These are phyloP conservation scores for Chrysoporthe deuterocubensis DNA, from an alignment of 2,329 filamentous ascomycete genomes.

Conservation along the genomic window DNA sequence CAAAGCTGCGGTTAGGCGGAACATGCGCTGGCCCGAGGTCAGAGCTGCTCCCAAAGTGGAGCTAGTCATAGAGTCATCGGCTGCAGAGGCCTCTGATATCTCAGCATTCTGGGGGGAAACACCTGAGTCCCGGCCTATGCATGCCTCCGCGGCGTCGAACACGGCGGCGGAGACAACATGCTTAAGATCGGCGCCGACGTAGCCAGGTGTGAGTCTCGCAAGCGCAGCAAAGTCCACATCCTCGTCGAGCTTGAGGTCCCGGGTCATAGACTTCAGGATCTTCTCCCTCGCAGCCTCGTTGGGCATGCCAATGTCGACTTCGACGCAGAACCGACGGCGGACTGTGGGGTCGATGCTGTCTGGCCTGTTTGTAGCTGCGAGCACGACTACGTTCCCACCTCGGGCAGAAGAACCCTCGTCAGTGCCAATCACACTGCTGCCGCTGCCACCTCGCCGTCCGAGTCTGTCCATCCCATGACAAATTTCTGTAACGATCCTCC, in stretches of 20 bases:
- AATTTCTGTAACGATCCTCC: slow-evolving; percentile 82
- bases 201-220: slow-evolving; percentile 86
- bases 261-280: slow-evolving; percentile 76
- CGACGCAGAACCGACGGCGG: slow-evolving; percentile 77
- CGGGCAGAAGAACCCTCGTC: slow-evolving; percentile 76
- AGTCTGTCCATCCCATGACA: slow-evolving; percentile 86
- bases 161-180: slow-evolving; percentile 57
- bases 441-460: slow-evolving; percentile 66
- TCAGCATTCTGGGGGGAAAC: not conserved
- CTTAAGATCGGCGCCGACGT: slow-evolving; percentile 87
- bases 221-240: slow-evolving; percentile 76
- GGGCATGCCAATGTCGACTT: slow-evolving; percentile 87
- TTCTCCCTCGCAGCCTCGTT: slow-evolving; percentile 76
- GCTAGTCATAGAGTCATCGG: not conserved
- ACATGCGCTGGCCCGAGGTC: slow-evolving; percentile 10
- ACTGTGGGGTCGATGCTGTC: slow-evolving; percentile 80
- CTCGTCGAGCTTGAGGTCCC: slow-evolving; percentile 64
- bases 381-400: slow-evolving; percentile 80
- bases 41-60: not conserved
- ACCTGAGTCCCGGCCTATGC: slow-evolving; percentile 25
- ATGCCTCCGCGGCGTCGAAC: slow-evolving; percentile 38
- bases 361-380: slow-evolving; percentile 88
- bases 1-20: slow-evolving; percentile 28
- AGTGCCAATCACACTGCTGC: slow-evolving; percentile 66
- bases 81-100: not conserved